Evolutionary conservation across 2,329 filamentous ascomycete species (phyloP), one percentile per base, ranked within the genome.

Genomic region (Phaeosphaeria sp.): DNA sequence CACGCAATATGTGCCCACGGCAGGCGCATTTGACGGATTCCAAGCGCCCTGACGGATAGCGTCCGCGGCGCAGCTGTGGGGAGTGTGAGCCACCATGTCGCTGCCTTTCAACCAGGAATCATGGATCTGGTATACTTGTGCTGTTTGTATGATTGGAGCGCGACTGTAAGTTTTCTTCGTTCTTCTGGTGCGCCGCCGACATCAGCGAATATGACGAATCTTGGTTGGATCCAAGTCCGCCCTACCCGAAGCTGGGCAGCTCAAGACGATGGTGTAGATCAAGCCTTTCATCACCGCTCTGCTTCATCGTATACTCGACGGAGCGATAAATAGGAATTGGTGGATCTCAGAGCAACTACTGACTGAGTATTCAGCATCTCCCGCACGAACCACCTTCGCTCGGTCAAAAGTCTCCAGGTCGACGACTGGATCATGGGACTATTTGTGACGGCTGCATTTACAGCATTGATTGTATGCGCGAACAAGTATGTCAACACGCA

Each of bases 351-450:
- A n/a, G n/a, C n/a, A n/a, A n/a, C n/a, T 15, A 55, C 53, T 50
- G 33, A 59, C 59, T 39, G 36, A 9, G 11, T 10, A 17, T 46
- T 59, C 53, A 81, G 79, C 36, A 74, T 79, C 30, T 82, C 81
- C 11, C 77, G 81, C 30, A 74, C 71, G 20, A 73, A 82, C 36
- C 73, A 79, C 10, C 77, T 86, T 50, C 79, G 82, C 17, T 79
- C 81, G 41, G 73, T 80, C 63, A 77, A 73, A 43, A 77, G 77
- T 6, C 79, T 86, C n/a, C 82, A 84, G 64, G 65, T 81, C 23
- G 86, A 88, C 63, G 86, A 88, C 66, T 86, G 81, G 65, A 74
- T 85, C 22, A 87, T 87, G 84, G 71, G 67, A 13, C 43, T 83
- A 9, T 76, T 85, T 54, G 80, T 82, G 7, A 74, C 83, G 59